Conservation (phyloP, 345 rosid species). For the Atalantia buxifolia region DNA sequence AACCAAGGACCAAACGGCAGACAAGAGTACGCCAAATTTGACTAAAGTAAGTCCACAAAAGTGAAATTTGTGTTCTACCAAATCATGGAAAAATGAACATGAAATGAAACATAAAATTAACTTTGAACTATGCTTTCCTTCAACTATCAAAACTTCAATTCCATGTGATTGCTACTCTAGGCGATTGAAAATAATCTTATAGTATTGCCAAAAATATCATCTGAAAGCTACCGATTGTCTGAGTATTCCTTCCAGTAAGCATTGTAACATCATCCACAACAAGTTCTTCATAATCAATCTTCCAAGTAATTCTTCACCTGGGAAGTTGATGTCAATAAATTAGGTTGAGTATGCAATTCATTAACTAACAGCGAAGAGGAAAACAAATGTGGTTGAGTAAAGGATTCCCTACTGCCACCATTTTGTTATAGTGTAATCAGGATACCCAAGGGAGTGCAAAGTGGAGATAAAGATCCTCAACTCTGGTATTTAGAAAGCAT, state of each 20-base stretch:
- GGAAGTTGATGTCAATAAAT: constrained; percentile 5
- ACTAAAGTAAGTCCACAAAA: too few species aligned
- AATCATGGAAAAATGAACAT: too few species aligned
- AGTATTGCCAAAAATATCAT: background rate
- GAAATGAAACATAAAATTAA: too few species aligned
- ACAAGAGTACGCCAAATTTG: too few species aligned
- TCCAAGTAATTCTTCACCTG: constrained; percentile 80
- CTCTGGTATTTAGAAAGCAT: constrained; percentile 50
- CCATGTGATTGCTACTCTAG: too few species aligned
- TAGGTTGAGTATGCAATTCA: background rate
- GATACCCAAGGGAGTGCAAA: constrained; percentile 77
- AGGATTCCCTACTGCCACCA: constrained; percentile 30
- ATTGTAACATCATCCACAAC: constrained; percentile 70
- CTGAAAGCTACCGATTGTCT: constrained; percentile 86
- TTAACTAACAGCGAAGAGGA: background rate
- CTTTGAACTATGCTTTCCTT: too few species aligned
- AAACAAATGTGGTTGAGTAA: constrained; percentile 1
- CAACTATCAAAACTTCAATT: too few species aligned
- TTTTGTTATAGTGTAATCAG: constrained; percentile 49
- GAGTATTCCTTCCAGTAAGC: constrained; percentile 66
- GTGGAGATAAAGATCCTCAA: constrained; percentile 86
- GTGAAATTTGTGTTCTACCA: too few species aligned
- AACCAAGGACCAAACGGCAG: too few species aligned
- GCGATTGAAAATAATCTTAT: too few species aligned
- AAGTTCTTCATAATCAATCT: constrained; percentile 46